Conservation (phyloP, 768 basidiomycete species). For the Tephrocybe sp. region DNA sequence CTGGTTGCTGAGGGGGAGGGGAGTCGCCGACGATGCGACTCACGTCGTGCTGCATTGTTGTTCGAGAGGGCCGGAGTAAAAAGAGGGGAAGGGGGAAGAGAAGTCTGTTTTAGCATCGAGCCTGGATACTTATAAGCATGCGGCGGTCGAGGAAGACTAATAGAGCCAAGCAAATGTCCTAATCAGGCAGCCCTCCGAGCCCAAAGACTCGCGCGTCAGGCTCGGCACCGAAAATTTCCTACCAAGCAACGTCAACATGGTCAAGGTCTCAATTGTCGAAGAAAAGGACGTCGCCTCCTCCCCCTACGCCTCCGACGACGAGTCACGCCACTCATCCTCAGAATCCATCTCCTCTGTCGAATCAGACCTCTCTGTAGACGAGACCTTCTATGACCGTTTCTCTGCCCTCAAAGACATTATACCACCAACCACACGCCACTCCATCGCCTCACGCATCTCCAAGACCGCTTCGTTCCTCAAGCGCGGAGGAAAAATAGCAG, state of each 20-base stretch:
- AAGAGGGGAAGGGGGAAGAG: conserved; percentile 19
- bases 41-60: conserved; percentile 35
- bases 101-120: conserved; percentile 23
- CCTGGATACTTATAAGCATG: conserved; percentile 36
- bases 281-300: conserved; percentile 71
- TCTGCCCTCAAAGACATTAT: conserved; percentile 95
- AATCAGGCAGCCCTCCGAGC: conserved; percentile 17
- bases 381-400: conserved; percentile 86
- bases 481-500: conserved; percentile 68
- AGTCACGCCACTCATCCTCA: conserved; percentile 69
- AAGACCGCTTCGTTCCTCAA: conserved; percentile 65
- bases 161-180: conserved; percentile 26
- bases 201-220: conserved; percentile 9
- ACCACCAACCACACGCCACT: conserved; percentile 84
- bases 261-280: conserved; percentile 90
- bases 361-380: conserved; percentile 71
- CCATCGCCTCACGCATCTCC: conserved; percentile 60
- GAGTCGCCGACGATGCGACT: conserved; percentile 23
- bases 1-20: conserved; percentile 30
- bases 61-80: conserved; percentile 18
- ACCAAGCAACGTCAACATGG: conserved; percentile 54
- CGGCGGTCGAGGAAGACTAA: conserved; percentile 29
- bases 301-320: conserved; percentile 74
- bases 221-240: conserved; percentile 27
- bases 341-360: conserved; percentile 79